A percentile compares a stretch with the other conserved stretches of the same genome.
Evolutionary conservation across 2,329 filamentous ascomycete species (phyloP).

Genomic region (Didymella glomerata): DNA sequence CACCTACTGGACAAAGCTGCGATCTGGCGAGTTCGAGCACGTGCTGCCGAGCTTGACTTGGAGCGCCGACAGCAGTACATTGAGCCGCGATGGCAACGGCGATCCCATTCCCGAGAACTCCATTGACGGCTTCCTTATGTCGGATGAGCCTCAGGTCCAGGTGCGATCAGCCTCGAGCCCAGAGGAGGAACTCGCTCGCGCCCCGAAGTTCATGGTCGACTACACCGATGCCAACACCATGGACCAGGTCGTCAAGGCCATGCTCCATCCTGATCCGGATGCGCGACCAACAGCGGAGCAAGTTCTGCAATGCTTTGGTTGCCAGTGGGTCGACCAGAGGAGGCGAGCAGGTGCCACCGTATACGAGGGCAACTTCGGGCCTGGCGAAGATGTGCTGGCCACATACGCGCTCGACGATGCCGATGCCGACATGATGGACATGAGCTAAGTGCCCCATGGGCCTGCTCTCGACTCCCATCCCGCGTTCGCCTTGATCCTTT

Average conservation of each 20-base stretch:
- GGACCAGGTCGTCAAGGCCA: conserved; percentile 83
- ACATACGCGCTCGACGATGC: conserved; percentile 47
- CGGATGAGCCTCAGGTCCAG: conserved; percentile 51
- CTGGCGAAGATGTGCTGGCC: conserved; percentile 68
- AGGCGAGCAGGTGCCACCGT: conserved; percentile 90
- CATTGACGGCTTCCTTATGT: conserved; percentile 41
- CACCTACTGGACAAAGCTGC: conserved; percentile 85
- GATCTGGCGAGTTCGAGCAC: conserved; percentile 87
- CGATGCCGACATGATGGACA: conserved; percentile 66
- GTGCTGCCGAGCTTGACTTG: conserved; percentile 83
- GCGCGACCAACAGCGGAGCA: conserved; percentile 78
- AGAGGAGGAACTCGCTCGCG: conserved; percentile 67
- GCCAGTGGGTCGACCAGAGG: conserved; percentile 80
- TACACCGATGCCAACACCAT: conserved; percentile 75
- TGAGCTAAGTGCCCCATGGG: conserved; percentile 33
- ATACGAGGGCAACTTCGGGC: conserved; percentile 96
- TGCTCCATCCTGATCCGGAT: conserved; percentile 80
- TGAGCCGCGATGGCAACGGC: conserved; percentile 74
- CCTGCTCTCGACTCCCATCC: background rate
- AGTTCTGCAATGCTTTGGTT: conserved; percentile 74
- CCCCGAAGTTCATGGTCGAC: conserved; percentile 91
- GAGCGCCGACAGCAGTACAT: conserved; percentile 70
- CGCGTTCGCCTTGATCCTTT: background rate
- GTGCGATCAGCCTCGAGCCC: conserved; percentile 37
- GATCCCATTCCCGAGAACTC: conserved; percentile 41